Evolutionary conservation across 768 basidiomycete species (phyloP).

Genomic region (Suillus decipiens): DNA sequence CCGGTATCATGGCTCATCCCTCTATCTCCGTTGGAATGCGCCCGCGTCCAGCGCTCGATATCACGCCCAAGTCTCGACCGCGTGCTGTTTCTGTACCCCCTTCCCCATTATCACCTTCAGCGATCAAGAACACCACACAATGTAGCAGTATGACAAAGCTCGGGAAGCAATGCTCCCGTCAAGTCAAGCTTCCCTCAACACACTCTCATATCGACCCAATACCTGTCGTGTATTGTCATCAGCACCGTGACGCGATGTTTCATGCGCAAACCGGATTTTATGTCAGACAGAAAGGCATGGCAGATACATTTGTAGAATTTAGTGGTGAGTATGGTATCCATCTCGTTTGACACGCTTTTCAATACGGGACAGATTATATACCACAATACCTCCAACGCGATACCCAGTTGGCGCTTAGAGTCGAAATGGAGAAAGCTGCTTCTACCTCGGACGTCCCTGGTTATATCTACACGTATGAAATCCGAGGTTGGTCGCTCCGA

Average conservation of each 20-base stretch:
- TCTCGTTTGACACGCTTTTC: conserved; percentile 2
- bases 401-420: conserved; percentile 57
- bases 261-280: conserved; percentile 54
- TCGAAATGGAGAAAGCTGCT: conserved; percentile 54
- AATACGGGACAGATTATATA: conserved; percentile 58
- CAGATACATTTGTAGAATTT: conserved; percentile 55
- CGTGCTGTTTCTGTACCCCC: conserved; percentile 22
- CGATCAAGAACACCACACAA: conserved; percentile 34
- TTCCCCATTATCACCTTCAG: conserved; percentile 21
- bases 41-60: conserved; percentile 16
- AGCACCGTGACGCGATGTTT: conserved; percentile 61
- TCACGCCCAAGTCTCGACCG: conserved; percentile 20
- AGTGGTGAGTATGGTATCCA: conserved; percentile 41
- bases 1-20: conserved; percentile 6
- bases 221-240: conserved; percentile 55
- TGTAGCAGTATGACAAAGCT: conserved; percentile 69
- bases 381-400: conserved; percentile 60
- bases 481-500: conserved; percentile 53
- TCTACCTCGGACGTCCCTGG: conserved; percentile 64
- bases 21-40: conserved; percentile 11
- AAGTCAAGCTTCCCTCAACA: conserved; percentile 46
- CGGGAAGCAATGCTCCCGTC: conserved; percentile 61
- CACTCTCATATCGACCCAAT: conserved; percentile 28
- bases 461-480: conserved; percentile 83
- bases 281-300: conserved; percentile 41